A percentile compares a stretch with the other conserved stretches of the same genome.
Conservation (phyloP, 1,284 basidiomycete genomes). For the Pyrrhoderma lamaoense region DNA sequence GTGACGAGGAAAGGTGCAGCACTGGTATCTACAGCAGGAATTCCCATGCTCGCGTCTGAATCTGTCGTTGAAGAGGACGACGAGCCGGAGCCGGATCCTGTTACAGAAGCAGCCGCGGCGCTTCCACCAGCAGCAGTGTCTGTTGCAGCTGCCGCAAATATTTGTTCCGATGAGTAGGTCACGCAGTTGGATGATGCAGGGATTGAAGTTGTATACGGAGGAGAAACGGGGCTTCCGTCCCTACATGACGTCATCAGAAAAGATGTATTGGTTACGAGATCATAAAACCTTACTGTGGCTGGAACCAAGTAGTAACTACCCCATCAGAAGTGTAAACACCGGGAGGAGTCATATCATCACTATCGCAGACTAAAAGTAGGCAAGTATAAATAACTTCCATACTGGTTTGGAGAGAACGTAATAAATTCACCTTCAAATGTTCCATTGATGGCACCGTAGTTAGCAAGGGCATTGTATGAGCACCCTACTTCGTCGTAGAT, state of each 20-base stretch:
- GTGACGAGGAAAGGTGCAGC: conserved; percentile 13
- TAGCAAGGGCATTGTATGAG: conserved; percentile 18
- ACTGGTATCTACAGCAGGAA: background rate
- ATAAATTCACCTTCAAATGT: conserved; percentile 21
- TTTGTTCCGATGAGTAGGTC: conserved; percentile 29
- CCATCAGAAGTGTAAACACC: conserved; percentile 19
- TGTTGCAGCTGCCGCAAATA: conserved; percentile 27
- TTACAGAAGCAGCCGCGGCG: conserved; percentile 6
- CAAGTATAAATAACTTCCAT: background rate
- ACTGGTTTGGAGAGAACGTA: too few relatives aligned
- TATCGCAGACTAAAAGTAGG: conserved; percentile 23
- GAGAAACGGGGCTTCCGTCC: conserved; percentile 16
- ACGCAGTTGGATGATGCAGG: conserved; percentile 31
- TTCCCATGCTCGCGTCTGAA: too few relatives aligned
- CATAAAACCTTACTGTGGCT: conserved; percentile 7
- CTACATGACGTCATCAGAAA: background rate
- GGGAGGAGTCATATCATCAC: conserved; percentile 26
- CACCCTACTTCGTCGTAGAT: conserved; percentile 21
- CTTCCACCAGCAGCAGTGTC: conserved; percentile 15
- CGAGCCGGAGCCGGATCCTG: conserved; percentile 6
- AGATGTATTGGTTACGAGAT: background rate
- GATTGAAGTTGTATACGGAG: conserved; percentile 29
- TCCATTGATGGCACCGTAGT: conserved; percentile 20
- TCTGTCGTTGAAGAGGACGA: background rate
- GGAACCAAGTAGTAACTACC: conserved; percentile 17